phyloP scores from a whole-genome alignment of 2,329 filamentous ascomycete species.

The Phialophora expanda region DNA sequence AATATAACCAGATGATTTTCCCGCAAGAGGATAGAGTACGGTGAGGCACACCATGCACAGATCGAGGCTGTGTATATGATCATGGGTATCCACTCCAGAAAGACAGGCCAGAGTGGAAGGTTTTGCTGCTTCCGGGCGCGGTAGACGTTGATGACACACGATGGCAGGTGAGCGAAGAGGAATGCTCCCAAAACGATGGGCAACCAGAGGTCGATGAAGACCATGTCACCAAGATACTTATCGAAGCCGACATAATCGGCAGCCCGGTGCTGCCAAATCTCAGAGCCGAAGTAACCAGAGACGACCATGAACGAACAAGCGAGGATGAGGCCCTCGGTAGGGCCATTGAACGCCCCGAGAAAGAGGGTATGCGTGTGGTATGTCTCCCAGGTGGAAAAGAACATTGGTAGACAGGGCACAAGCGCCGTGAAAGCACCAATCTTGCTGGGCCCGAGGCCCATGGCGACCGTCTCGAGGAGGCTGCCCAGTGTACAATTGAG shows the following conservation, averaged over 20 bases:
- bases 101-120: constrained; percentile 78
- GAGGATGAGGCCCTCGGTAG: constrained; percentile 91
- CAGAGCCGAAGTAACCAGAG: constrained; percentile 85
- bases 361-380: constrained; percentile 98
- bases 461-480: constrained; percentile 86
- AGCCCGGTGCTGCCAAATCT: constrained; percentile 81
- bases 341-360: constrained; percentile 94
- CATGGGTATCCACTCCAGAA: constrained; percentile 95
- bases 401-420: constrained; percentile 93
- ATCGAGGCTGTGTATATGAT: constrained; percentile 76
- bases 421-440: constrained; percentile 90
- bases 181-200: constrained; percentile 70
- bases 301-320: constrained; percentile 84
- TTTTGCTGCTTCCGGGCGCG: constrained; percentile 73
- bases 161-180: constrained; percentile 77
- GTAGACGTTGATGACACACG: constrained; percentile 85
- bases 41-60: constrained; percentile 85
- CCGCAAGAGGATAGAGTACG: constrained; percentile 77
- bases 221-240: constrained; percentile 69
- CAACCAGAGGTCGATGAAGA: constrained; percentile 89
- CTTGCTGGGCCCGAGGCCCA: constrained; percentile 84
- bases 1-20: constrained; percentile 92
- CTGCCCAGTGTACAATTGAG: constrained; percentile 95
- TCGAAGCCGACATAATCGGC: constrained; percentile 70
- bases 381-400: constrained; percentile 99